Evolutionary conservation across 192 early-diverging fungal genomes (phyloP), one percentile per base, ranked within the genome.

Genomic region (Oehlia diaphana): DNA sequence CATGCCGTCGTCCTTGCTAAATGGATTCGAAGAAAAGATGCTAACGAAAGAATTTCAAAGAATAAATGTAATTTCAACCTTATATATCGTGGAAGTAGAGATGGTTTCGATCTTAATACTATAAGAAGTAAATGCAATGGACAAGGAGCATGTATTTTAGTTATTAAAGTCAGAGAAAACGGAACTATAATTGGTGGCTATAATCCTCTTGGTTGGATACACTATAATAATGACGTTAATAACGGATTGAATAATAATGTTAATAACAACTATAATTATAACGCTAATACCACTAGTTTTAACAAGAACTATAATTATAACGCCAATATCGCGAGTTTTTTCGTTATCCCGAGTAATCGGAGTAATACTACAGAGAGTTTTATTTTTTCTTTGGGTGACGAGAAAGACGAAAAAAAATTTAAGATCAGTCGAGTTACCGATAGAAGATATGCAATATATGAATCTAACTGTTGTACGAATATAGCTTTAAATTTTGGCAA

Each of bases 31-130:
- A 31, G 23, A 50, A 74, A 23, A 44, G 47, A 50, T 58, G 10
- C 72, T 14, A 21, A 21, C 42, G 13, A 37, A 21, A 33, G 37
- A 69, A 69, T 14, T 28, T 8, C 12, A 33, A 37, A 26, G 0
- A 9, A 12, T 74, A 9, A 26, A 21, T 50, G 58, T 50, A 6
- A 58, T 26, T 74, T 74, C 58, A 47, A n/a, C 6, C 72, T 58
- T 74, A 23, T 26, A 21, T 74, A 74, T 74, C 39, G 72, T 26
- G 72, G 9, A 53, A 74, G 44, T 50, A 21, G 72, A n/a, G 72
- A 74, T 13, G 44, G 72, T 16, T 50, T 26, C 13, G 26, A 74
- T 74, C 28, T 21, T 12, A 49, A 58, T 5, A 74, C 21, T 0
- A 47, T 73, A 5, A 14, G 66, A 21, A 50, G 9, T 33, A 23